These are phyloP conservation scores for Osmanthus fragrans DNA, from an alignment of 257 asterid genomes.

Conservation along the genomic window DNA sequence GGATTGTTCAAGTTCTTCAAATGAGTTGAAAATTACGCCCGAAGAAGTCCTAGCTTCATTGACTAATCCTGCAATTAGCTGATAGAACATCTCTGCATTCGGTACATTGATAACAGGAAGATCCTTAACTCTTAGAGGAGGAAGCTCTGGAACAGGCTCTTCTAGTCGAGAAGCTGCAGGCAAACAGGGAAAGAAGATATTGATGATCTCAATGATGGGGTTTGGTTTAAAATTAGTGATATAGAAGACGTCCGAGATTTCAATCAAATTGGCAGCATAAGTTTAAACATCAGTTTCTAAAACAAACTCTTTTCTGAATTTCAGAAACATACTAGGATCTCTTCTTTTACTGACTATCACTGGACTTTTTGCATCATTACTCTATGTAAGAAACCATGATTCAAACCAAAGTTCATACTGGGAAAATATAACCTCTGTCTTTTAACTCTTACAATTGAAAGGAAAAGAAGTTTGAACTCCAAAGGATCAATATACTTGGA, in stretches of 20 bases:
- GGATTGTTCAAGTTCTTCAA: constrained; percentile 37
- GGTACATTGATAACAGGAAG: background rate
- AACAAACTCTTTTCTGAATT: background rate
- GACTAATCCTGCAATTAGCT: constrained; percentile 2
- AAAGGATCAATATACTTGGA: background rate
- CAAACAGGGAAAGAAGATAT: background rate
- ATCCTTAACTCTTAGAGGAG: constrained; percentile 1
- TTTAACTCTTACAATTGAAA: background rate
- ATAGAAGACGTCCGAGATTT: background rate
- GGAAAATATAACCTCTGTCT: background rate
- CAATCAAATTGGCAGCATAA: background rate
- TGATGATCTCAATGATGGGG: background rate
- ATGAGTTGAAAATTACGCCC: constrained; percentile 42
- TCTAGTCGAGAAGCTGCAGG: constrained; percentile 4
- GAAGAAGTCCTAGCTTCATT: constrained; percentile 22
- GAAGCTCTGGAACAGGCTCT: constrained; percentile 1
- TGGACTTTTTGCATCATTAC: background rate
- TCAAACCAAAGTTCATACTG: background rate
- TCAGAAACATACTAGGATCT: background rate
- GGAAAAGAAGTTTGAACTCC: background rate
- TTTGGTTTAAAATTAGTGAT: background rate
- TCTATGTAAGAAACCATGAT: background rate
- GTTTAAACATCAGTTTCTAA: background rate
- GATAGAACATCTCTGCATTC: background rate
- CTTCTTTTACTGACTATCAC: background rate